Base-by-base conservation (phyloP, 371 early-diverging fungal species). In the Blastocladiella emersonii region DNA sequence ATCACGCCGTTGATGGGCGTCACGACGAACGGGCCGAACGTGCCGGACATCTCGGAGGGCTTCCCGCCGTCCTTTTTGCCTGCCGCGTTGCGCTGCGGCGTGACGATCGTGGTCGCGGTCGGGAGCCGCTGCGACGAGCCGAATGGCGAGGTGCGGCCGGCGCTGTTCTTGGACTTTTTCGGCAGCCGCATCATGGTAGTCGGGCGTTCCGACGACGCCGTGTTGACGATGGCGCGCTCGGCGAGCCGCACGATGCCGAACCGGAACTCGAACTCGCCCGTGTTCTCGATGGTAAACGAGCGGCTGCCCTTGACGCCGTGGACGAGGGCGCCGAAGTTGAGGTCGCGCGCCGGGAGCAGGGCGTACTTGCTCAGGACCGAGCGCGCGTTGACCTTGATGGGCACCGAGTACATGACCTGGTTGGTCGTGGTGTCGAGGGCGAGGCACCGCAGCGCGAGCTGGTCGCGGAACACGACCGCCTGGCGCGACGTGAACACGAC, bases 261-360 rank as follows among this genome's bases (percentile, higher is more conserved):
- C 30, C 71, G 65, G 65, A 82, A 82, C 43, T 82, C 82, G 66
- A 79, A 81, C 48, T 81, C 81, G 43, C 82, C 82, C 27, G 64
- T 61, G 64, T 82, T 82, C 60, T 82, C 82, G 41, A 82, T 71
- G 1, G 71, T 71, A 44, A 82, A 74, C 61, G 77, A 77, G 34
- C 73, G 62, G 6, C 72, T 67, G 25, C 65, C 69, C 65, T 81
- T 82, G 5, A 70, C 73, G 10, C 81, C 78, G 64, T 72, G 70
- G 0, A 81, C 72, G 6, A 78, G 64, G 1, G 80, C 75, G 0
- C 82, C 82, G 67, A 82, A 82, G 56, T 80, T 81, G 27, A 82
- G 65, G 55, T 81, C 82, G 35, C 76, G 62, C 5, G 74, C 71
- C 1, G 82, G 82, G 19, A 74, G 48, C 21, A 82, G 72, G 3